Evolutionary conservation across 1,139 yeast species (phyloP).

Genomic region (Nematodospora anomalae): DNA sequence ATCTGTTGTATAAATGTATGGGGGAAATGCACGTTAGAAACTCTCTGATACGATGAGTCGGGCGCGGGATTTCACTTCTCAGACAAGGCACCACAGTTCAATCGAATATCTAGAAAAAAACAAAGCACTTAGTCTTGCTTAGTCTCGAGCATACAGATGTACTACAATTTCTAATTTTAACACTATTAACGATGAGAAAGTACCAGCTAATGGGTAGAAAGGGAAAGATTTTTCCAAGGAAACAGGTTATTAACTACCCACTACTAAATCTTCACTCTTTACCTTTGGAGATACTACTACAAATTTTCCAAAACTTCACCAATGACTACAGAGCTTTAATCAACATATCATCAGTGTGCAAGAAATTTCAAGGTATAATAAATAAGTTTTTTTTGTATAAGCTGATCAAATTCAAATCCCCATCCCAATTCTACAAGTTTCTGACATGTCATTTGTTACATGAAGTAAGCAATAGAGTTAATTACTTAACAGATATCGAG

Average conservation of each 20-base stretch:
- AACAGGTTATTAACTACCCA: conserved; percentile 22
- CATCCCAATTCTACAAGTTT: conserved; percentile 33
- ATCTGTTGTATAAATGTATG: conserved; percentile 1
- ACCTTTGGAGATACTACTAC: conserved; percentile 43
- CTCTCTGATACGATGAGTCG: not conserved
- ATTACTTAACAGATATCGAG: conserved; percentile 28
- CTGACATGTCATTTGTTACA: conserved; percentile 24
- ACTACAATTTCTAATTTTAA: not conserved
- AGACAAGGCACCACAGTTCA: too few relatives aligned
- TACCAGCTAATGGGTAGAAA: conserved; percentile 44
- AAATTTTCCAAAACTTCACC: conserved; percentile 29
- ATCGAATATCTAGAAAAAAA: too few relatives aligned
- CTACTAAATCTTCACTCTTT: conserved; percentile 34
- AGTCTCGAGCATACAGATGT: too few relatives aligned
- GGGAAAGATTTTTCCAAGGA: conserved; percentile 9
- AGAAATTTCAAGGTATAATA: conserved; percentile 35
- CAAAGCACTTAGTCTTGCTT: too few relatives aligned
- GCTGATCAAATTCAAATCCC: conserved; percentile 25
- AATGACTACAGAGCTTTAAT: conserved; percentile 19
- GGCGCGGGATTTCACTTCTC: not conserved
- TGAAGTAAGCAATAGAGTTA: conserved; percentile 27
- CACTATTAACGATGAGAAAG: conserved; percentile 12
- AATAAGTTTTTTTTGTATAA: conserved; percentile 39
- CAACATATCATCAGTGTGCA: conserved; percentile 34
- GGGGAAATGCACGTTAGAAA: not conserved